These are phyloP conservation scores for Ramalina intermedia DNA, from an alignment of 495 filamentous ascomycete species.

Conservation along the genomic window DNA sequence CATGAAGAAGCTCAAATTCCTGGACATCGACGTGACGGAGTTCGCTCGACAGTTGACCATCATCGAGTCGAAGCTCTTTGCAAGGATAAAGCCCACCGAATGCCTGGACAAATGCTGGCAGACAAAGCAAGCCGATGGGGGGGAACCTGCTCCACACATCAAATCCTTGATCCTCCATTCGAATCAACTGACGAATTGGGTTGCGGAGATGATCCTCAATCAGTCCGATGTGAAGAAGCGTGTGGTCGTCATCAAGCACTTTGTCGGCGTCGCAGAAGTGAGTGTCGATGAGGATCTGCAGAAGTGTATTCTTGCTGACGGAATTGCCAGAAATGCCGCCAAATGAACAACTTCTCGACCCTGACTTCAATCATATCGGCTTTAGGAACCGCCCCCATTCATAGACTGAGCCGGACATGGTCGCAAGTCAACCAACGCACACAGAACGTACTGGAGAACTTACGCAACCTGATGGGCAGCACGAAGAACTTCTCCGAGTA, in stretches of 20 bases:
- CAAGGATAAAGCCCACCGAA: conserved; percentile 87
- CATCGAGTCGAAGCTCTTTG: conserved; percentile 88
- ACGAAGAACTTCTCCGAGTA: conserved; percentile 98
- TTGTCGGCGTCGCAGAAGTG: conserved; percentile 90
- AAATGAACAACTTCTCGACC: conserved; percentile 92
- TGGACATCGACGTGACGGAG: conserved; percentile 90
- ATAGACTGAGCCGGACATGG: conserved; percentile 91
- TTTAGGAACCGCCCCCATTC: conserved; percentile 82
- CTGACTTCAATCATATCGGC: conserved; percentile 98
- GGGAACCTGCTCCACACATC: conserved; percentile 85
- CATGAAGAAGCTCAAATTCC: conserved; percentile 98
- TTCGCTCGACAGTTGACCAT: conserved; percentile 95
- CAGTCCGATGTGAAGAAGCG: conserved; percentile 89
- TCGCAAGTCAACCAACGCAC: conserved; percentile 76
- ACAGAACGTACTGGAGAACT: conserved; percentile 62
- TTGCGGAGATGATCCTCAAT: conserved; percentile 97
- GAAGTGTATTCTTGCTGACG: conserved; percentile 9
- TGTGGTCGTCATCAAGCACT: conserved; percentile 96
- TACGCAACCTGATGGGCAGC: conserved; percentile 91
- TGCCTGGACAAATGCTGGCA: conserved; percentile 98
- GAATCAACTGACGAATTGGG: conserved; percentile 98
- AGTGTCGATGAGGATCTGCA: conserved; percentile 16
- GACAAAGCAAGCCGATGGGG: conserved; percentile 71
- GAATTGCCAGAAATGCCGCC: conserved; percentile 65
- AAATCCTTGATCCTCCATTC: conserved; percentile 94